phyloP scores from a whole-genome alignment of 2,329 filamentous ascomycete genomes.

The Fusarium solani-melongenae region DNA sequence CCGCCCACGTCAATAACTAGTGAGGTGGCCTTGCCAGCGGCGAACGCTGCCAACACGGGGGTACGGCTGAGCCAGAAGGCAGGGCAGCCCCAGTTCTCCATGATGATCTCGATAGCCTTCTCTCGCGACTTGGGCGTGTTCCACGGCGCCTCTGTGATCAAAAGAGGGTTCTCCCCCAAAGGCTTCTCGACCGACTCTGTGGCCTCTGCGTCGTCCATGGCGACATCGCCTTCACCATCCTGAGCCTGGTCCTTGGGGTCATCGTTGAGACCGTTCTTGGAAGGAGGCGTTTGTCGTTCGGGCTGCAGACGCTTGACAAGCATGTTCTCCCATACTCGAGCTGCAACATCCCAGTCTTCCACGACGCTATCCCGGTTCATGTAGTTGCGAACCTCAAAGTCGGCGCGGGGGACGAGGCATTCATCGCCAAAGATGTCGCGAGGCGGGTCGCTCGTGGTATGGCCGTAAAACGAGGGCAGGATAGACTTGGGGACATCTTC shows the following conservation, averaged over 20 bases:
- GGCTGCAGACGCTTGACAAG: slow-evolving; percentile 90
- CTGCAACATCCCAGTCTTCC: slow-evolving; percentile 94
- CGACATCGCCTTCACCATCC: slow-evolving; percentile 70
- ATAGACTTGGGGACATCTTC: slow-evolving; percentile 97
- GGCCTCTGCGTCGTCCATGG: slow-evolving; percentile 62
- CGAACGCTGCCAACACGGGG: slow-evolving; percentile 90
- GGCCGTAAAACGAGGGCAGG: slow-evolving; percentile 89
- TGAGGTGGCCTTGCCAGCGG: slow-evolving; percentile 91
- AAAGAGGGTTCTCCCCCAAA: slow-evolving; percentile 86
- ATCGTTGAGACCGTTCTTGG: slow-evolving; percentile 84
- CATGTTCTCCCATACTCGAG: slow-evolving; percentile 91
- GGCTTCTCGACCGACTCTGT: slow-evolving; percentile 74
- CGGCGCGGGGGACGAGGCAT: slow-evolving; percentile 79
- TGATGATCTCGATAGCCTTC: slow-evolving; percentile 94
- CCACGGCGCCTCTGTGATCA: slow-evolving; percentile 96
- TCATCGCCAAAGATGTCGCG: slow-evolving; percentile 88
- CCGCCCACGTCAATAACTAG: slow-evolving; percentile 94
- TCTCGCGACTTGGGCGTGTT: slow-evolving; percentile 89
- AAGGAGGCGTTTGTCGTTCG: slow-evolving; percentile 73
- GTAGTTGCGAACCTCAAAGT: slow-evolving; percentile 90
- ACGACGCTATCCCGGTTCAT: slow-evolving; percentile 91
- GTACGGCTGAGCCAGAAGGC: slow-evolving; percentile 94
- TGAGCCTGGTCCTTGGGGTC: slow-evolving; percentile 66
- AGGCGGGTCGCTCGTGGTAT: slow-evolving; percentile 58
- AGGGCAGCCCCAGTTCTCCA: slow-evolving; percentile 96